Base-by-base conservation (phyloP, 495 filamentous ascomycete species). In the Hypoxylon perforatum region DNA sequence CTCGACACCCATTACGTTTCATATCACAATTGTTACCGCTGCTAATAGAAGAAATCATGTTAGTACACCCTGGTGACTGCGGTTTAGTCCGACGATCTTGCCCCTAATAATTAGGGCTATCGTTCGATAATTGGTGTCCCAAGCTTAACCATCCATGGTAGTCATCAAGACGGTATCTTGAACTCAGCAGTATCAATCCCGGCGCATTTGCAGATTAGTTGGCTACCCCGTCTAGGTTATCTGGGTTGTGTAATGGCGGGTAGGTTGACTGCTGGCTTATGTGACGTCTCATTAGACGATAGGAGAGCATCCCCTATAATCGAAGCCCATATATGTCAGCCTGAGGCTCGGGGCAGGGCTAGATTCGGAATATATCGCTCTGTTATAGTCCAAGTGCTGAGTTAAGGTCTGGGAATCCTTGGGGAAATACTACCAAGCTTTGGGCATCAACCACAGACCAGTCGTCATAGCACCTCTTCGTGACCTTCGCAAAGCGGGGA, bases 321-420 rank as follows among this genome's bases (percentile, higher is more conserved):
- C 17, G 15, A 14, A 46, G 8, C 19, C 39, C 9, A 33, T 7
- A n/a, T 61, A 21, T 8, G 41, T 23, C 28, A 35, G 57, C 4
- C 17, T 19, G 38, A 44, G 41, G 17, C 8, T 19, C 17, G 15
- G n/a, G 21, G 41, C 17, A 44, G 17, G 15, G 7, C 41, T 18
- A 9, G n/a, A 2, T 18, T 4, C 17, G 15, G 19, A 47, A 54
- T 22, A 57, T 41, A 39, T 57, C 38, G 33, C 41, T 50, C 4
- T 18, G 44, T 53, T 47, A 23, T 53, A n/a, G 25, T 41, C 38
- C 62, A 62, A 58, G 48, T 3, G 17, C 35, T 17, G 36, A 58
- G 46, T 58, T 58, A 58, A 68, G 42, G 33, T 23, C 41, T 33
- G 15, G 54, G 58, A 33, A 28, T 23, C 28, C 47, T 28, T 42